Percentiles rank a stretch among this genome's conserved stretches.
Conservation (phyloP, 257 asterid genomes). For the Scutellaria galericulata region DNA sequence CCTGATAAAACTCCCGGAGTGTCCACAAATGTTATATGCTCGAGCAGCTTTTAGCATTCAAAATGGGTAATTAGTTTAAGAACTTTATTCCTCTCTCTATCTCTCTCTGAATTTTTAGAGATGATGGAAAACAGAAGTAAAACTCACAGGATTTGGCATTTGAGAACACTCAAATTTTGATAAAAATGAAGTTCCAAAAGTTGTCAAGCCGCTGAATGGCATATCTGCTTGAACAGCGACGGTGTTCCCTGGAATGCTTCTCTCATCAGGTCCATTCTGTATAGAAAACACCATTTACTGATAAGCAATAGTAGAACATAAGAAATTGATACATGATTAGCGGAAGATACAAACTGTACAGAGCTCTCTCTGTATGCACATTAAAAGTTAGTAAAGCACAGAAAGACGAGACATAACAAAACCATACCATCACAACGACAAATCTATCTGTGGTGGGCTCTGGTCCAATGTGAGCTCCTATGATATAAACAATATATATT, state of each 20-base stretch:
- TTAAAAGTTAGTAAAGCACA: not conserved
- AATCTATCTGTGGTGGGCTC: conserved; percentile 91
- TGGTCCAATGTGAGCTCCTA: conserved; percentile 90
- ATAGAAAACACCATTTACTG: conserved; percentile 14
- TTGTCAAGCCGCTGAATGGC: conserved; percentile 75
- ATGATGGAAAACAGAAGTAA: not conserved
- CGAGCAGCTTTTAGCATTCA: conserved; percentile 47
- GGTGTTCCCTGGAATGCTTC: conserved; percentile 83
- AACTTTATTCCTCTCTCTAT: not conserved
- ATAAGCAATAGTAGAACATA: not conserved
- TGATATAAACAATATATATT: not conserved
- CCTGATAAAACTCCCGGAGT: conserved; percentile 81
- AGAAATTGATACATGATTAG: not conserved
- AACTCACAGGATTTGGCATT: conserved; percentile 60
- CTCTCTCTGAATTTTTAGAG: not conserved
- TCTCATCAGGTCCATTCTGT: conserved; percentile 77
- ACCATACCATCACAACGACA: conserved; percentile 76
- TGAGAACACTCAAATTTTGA: conserved; percentile 67
- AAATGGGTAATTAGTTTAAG: conserved; percentile 10
- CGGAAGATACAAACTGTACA: not conserved
- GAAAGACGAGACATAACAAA: conserved; percentile 9
- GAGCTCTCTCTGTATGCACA: not conserved
- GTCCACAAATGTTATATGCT: conserved; percentile 54
- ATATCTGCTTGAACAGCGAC: conserved; percentile 82
- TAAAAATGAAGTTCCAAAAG: conserved; percentile 57